Evolutionary conservation across 106 monocot species (phyloP).

Genomic region (Iris macrosiphon): DNA sequence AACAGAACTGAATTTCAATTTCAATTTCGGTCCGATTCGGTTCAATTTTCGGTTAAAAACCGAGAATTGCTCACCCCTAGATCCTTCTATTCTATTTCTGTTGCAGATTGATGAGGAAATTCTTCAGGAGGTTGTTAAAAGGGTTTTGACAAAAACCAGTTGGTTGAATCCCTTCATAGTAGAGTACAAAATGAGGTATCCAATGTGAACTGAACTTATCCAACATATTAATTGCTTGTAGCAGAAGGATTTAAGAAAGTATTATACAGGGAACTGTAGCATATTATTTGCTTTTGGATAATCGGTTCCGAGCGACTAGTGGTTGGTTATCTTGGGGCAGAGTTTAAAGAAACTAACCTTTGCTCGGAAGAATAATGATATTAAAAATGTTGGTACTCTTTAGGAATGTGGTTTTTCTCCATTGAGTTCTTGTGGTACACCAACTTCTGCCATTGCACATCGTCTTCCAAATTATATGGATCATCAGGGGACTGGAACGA

Average conservation of each 20-base stretch:
- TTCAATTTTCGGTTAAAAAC: too few species aligned
- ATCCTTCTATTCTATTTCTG: not conserved
- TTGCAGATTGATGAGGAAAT: conserved; percentile 75
- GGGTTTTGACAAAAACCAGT: conserved; percentile 58
- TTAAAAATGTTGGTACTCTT: conserved; percentile 12
- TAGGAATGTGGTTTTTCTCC: conserved; percentile 45
- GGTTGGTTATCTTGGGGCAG: conserved; percentile 79
- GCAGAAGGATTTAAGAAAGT: conserved; percentile 3
- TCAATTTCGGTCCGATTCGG: too few species aligned
- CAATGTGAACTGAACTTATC: not conserved
- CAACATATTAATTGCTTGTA: not conserved
- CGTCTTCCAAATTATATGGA: conserved; percentile 39
- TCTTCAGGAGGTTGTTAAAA: conserved; percentile 55
- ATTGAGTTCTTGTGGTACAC: conserved; percentile 18
- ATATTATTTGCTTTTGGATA: conserved; percentile 83
- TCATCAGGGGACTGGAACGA: conserved; percentile 38
- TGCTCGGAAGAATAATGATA: not conserved
- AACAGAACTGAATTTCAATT: too few species aligned
- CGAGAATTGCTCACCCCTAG: conserved; percentile 1
- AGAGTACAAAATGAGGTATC: conserved; percentile 86
- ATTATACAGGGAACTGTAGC: conserved; percentile 65
- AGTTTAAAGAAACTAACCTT: conserved; percentile 58
- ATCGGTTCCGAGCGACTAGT: conserved; percentile 49
- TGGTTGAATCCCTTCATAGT: conserved; percentile 63
- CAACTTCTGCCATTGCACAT: conserved; percentile 23